phyloP scores from a whole-genome alignment of 2,329 filamentous ascomycete genomes.

The Sphaerulina musiva region DNA sequence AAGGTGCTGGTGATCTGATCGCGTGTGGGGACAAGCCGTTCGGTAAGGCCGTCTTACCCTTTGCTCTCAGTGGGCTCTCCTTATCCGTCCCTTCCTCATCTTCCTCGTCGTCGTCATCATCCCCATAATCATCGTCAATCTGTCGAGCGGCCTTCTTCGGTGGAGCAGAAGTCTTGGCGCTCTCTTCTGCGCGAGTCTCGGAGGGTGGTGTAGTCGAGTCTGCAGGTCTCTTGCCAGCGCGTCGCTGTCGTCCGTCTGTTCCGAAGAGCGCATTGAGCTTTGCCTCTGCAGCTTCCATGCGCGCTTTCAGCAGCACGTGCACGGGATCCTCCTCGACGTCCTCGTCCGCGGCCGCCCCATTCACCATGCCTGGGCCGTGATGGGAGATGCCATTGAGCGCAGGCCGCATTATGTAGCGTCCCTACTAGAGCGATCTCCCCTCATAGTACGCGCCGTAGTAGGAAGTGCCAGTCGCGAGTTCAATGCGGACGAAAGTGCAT shows the following conservation, averaged over 20 bases:
- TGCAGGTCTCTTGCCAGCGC: conserved; percentile 20
- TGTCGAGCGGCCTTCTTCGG: conserved; percentile 69
- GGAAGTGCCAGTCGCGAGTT: too few relatives aligned
- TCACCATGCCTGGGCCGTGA: conserved; percentile 35
- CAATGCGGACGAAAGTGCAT: background rate
- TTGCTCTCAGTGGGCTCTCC: conserved; percentile 46
- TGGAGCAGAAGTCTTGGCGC: conserved; percentile 44
- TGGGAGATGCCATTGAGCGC: conserved; percentile 32
- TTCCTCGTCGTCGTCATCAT: conserved; percentile 63
- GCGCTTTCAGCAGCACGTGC: conserved; percentile 60
- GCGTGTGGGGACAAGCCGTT: conserved; percentile 56
- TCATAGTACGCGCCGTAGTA: background rate
- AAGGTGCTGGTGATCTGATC: conserved; percentile 62
- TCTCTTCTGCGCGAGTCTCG: conserved; percentile 26
- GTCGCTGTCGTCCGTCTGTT: conserved; percentile 33
- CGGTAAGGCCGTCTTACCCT: conserved; percentile 50
- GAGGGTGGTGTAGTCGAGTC: conserved; percentile 3
- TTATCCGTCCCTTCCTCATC: conserved; percentile 39
- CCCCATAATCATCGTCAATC: conserved; percentile 80
- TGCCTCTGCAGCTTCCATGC: conserved; percentile 70
- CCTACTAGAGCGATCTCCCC: conserved; percentile 11
- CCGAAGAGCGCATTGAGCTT: conserved; percentile 72
- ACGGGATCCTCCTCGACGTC: conserved; percentile 43
- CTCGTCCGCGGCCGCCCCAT: conserved; percentile 31
- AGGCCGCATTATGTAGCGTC: conserved; percentile 30